Evolutionary conservation across 2,329 filamentous ascomycete genomes (phyloP).

Genomic region (Fusarium heterosporum): DNA sequence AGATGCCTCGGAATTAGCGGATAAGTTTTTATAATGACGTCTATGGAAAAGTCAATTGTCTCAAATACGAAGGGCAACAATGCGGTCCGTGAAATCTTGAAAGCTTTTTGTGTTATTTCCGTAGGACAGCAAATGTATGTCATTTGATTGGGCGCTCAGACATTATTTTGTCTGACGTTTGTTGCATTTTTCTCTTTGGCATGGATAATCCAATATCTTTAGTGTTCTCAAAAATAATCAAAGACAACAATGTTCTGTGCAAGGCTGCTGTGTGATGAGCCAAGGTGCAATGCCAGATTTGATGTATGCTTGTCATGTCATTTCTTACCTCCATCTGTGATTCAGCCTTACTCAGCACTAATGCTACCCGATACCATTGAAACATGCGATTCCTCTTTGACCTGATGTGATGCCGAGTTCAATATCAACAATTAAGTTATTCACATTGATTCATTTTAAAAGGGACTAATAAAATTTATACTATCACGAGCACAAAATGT

Average conservation of each 20-base stretch:
- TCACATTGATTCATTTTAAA: too few species aligned
- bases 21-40: conserved; percentile 14
- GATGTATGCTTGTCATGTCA: background rate
- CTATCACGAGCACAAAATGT: background rate
- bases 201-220: too few species aligned
- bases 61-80: background rate
- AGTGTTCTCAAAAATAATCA: too few species aligned
- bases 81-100: background rate
- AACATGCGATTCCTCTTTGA: rapidly evolving
- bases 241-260: too few species aligned
- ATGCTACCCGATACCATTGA: background rate
- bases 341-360: conserved; percentile 17
- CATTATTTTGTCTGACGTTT: background rate
- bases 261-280: background rate
- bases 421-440: too few species aligned
- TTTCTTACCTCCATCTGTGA: background rate
- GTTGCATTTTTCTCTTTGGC: background rate
- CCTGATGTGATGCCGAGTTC: background rate
- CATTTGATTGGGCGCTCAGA: background rate
- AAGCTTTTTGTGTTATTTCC: background rate
- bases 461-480: background rate
- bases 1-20: conserved; percentile 14
- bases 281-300: background rate
- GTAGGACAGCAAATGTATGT: background rate
- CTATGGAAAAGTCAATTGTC: background rate